A percentile compares a stretch with the other conserved stretches of the same genome.
Evolutionary conservation across 163 green algal species (phyloP).

Genomic region (Dunaliella salina): DNA sequence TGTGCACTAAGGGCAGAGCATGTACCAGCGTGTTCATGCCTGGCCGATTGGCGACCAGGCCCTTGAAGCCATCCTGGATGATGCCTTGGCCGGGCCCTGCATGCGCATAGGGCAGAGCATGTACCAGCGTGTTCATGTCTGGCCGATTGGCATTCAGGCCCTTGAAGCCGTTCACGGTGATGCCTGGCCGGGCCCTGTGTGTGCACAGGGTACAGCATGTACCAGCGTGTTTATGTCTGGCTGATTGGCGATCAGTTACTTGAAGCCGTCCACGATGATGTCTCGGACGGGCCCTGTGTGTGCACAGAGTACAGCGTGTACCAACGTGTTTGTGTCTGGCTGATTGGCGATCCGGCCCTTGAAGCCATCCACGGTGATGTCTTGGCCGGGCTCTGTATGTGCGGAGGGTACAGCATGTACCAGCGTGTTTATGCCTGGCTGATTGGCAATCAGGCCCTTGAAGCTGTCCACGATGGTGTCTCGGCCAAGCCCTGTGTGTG

Average conservation of each 20-base stretch:
- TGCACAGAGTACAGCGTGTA: too few species aligned
- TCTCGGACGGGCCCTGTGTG: conserved; percentile 47
- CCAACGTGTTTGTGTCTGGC: conserved; percentile 89
- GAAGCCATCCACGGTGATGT: too few species aligned
- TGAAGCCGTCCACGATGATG: too few species aligned
- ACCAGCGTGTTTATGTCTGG: conserved; percentile 85
- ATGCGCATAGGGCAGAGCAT: neutral
- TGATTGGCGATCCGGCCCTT: too few species aligned
- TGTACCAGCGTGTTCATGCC: conserved; percentile 94
- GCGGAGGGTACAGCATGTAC: too few species aligned
- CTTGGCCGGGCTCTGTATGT: conserved; percentile 47
- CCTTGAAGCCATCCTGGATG: conserved; percentile 31
- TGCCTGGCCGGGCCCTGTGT: conserved; percentile 72
- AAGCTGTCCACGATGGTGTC: conserved; percentile 56
- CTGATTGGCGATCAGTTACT: conserved; percentile 50
- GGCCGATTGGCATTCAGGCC: conserved; percentile 52
- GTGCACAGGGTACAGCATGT: neutral
- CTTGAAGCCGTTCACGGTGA: conserved; percentile 63
- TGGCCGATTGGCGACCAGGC: conserved; percentile 51
- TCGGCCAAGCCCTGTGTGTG: conserved; percentile 69
- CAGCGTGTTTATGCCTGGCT: conserved; percentile 88
- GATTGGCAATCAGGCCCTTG: conserved; percentile 29
- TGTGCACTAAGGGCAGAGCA: too few species aligned
- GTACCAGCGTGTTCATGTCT: conserved; percentile 81
- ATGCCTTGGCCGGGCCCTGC: conserved; percentile 81